phyloP scores from a whole-genome alignment of 352 stramenopile species.

The Globisporangium uncinulatum region DNA sequence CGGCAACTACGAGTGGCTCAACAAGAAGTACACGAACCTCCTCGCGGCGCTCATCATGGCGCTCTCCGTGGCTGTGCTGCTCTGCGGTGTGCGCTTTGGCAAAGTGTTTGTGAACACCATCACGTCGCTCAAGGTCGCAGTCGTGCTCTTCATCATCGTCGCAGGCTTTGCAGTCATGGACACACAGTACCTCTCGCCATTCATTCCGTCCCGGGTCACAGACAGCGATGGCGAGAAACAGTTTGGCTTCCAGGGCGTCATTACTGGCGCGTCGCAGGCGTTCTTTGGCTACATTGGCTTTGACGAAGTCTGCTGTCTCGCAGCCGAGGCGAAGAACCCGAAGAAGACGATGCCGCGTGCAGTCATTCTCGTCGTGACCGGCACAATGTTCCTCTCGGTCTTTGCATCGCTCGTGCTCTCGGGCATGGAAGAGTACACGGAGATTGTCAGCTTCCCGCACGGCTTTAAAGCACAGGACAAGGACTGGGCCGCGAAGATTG shows the following conservation, averaged over 20 bases:
- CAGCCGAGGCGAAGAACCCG: constrained; percentile 72
- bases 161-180: constrained; percentile 77
- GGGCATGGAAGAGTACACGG: constrained; percentile 59
- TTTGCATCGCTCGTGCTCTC: constrained; percentile 85
- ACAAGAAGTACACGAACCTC: constrained; percentile 43
- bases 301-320: constrained; percentile 91
- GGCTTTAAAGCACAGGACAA: constrained; percentile 40
- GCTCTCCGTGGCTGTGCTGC: constrained; percentile 54
- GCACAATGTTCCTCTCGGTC: constrained; percentile 63
- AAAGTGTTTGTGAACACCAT: constrained; percentile 84
- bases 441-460: constrained; percentile 36
- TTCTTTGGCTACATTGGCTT: constrained; percentile 95
- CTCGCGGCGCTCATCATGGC: constrained; percentile 55
- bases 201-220: constrained; percentile 41
- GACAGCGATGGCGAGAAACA: constrained; percentile 16
- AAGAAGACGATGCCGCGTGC: constrained; percentile 71
- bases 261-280: constrained; percentile 77
- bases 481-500: constrained; percentile 42
- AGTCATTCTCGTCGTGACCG: constrained; percentile 71
- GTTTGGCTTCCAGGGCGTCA: constrained; percentile 58
- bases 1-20: constrained; percentile 39
- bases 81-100: constrained; percentile 76
- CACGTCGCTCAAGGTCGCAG: constrained; percentile 55
- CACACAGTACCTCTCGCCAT: constrained; percentile 74
- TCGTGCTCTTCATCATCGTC: constrained; percentile 89